phyloP scores from a whole-genome alignment of 192 early-diverging fungal genomes.

The Backusella australiensis region DNA sequence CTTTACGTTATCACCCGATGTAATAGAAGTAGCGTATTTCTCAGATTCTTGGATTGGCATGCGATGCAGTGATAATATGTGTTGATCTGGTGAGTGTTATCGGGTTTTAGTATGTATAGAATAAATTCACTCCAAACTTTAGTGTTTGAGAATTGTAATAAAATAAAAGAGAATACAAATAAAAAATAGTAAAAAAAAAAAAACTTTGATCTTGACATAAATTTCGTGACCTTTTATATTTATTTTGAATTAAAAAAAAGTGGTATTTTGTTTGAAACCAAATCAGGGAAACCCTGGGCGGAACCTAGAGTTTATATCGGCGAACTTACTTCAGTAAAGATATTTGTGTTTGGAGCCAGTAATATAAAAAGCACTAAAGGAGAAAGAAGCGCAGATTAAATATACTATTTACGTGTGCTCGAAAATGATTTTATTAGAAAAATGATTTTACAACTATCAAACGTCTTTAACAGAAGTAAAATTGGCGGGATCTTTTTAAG shows the following conservation, averaged over 20 bases:
- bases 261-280: not conserved
- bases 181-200: not conserved
- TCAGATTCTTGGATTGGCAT: constrained; percentile 6
- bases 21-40: not conserved
- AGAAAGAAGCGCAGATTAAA: not conserved
- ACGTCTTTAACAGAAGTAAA: not conserved
- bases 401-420: not conserved
- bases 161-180: not conserved
- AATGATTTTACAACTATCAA: not conserved
- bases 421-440: not conserved
- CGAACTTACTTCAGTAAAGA: not conserved
- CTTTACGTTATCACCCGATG: constrained; percentile 2
- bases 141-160: not conserved
- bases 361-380: not conserved
- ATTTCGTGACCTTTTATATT: not conserved
- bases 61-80: not conserved
- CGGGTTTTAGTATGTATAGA: not conserved
- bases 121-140: not conserved
- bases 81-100: not conserved
- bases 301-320: constrained; percentile 1
- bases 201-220: not conserved
- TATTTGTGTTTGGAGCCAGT: not conserved
- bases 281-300: constrained; percentile 5
- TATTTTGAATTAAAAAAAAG: not conserved
- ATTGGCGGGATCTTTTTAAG: not conserved